A percentile compares a stretch with the other conserved stretches of the same genome.
Evolutionary conservation across 1,284 basidiomycete species (phyloP).

Genomic region (Wallemia ichthyophaga): DNA sequence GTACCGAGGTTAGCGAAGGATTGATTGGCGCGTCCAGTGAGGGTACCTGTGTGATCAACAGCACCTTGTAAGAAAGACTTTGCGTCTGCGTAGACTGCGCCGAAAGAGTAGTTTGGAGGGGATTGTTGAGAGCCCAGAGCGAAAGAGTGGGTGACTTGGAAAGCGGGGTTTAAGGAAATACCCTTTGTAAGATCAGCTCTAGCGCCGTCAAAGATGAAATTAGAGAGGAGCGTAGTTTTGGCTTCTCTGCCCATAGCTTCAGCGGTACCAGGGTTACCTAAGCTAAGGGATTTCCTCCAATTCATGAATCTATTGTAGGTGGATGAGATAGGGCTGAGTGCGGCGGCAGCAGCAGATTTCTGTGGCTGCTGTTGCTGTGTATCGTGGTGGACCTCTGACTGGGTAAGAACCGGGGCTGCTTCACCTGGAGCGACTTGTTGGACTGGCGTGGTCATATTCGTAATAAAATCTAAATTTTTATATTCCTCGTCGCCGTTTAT

Average conservation of each 20-base stretch:
- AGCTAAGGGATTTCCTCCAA: conserved; percentile 47
- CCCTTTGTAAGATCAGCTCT: conserved; percentile 87
- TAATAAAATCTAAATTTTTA: too few relatives aligned
- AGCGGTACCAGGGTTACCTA: conserved; percentile 61
- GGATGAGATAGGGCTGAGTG: conserved; percentile 26
- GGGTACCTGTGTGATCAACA: conserved; percentile 69
- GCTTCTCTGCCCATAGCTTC: conserved; percentile 65
- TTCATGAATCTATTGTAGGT: conserved; percentile 37
- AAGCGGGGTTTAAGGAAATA: conserved; percentile 71
- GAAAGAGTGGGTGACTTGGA: conserved; percentile 96
- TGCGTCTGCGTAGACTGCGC: conserved; percentile 66
- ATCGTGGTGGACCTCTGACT: not conserved
- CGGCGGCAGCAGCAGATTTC: not conserved
- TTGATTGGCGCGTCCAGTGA: conserved; percentile 69
- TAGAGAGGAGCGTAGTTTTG: conserved; percentile 46
- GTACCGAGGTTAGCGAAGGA: conserved; percentile 52
- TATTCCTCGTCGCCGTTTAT: too few relatives aligned
- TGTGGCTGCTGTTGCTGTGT: not conserved
- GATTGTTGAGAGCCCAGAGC: conserved; percentile 45
- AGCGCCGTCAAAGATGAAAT: conserved; percentile 89
- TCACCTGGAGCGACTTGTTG: not conserved
- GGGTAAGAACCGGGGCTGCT: not conserved
- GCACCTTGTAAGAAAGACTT: conserved; percentile 81
- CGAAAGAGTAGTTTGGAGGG: conserved; percentile 69
- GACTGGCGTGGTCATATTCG: too few relatives aligned